A percentile compares a stretch with the other conserved stretches of the same genome.
These are phyloP conservation scores for Tylopilus orsonianus DNA, from an alignment of 1,284 basidiomycete genomes.

Conservation along the genomic window DNA sequence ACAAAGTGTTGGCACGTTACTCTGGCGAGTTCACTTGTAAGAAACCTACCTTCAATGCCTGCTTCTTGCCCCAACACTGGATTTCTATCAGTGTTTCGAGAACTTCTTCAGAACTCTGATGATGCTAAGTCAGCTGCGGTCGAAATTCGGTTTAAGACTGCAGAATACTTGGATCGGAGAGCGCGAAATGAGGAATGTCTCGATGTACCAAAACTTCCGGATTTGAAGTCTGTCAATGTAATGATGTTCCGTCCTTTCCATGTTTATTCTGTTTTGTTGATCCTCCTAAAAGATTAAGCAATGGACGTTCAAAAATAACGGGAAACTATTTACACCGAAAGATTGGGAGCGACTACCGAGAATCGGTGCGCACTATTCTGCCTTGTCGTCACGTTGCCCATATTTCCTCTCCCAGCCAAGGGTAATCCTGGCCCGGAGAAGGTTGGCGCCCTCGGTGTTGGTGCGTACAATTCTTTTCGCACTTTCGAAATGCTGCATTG, in stretches of 20 bases:
- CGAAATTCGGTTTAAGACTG: slow-evolving; percentile 75
- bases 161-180: not conserved
- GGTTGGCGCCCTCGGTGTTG: slow-evolving; percentile 12
- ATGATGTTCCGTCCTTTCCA: not conserved
- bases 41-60: not conserved
- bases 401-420: slow-evolving; percentile 47
- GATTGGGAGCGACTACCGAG: slow-evolving; percentile 88
- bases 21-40: slow-evolving; percentile 3
- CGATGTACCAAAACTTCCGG: not conserved
- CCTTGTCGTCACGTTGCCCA: not conserved
- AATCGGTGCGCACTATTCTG: slow-evolving; percentile 50
- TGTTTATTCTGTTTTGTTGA: not conserved
- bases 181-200: not conserved
- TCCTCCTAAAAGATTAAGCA: not conserved
- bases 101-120: slow-evolving; percentile 91
- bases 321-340: slow-evolving; percentile 72
- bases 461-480: not conserved
- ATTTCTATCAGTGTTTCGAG: slow-evolving; percentile 70
- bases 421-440: slow-evolving; percentile 25
- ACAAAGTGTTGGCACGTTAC: slow-evolving; percentile 3
- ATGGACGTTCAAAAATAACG: slow-evolving; percentile 87
- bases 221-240: slow-evolving; percentile 2
- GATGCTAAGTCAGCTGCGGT: slow-evolving; percentile 71
- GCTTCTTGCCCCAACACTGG: not conserved
- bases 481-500: not conserved